Percentiles rank a stretch among this genome's conserved stretches.
Conservation (phyloP, 2,329 filamentous ascomycete species). For the Annulohypoxylon truncatum region DNA sequence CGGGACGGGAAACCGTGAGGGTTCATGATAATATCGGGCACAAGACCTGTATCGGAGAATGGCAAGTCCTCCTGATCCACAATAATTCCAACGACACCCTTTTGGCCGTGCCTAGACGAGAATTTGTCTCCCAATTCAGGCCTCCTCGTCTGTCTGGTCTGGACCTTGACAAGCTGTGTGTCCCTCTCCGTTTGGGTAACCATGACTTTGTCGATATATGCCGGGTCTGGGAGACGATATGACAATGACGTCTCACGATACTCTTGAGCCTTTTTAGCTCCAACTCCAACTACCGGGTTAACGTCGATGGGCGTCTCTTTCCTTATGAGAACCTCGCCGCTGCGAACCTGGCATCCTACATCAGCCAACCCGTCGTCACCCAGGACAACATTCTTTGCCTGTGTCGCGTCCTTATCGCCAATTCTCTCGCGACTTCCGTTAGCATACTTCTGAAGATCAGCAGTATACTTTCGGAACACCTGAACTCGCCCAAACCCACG, state of each 20-base stretch:
- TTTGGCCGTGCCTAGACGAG: slow-evolving; percentile 97
- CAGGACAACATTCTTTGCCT: slow-evolving; percentile 75
- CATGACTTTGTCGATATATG: slow-evolving; percentile 97
- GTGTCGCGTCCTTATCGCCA: slow-evolving; percentile 71
- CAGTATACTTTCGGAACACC: slow-evolving; percentile 94
- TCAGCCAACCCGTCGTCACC: slow-evolving; percentile 89
- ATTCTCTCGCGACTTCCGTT: slow-evolving; percentile 80
- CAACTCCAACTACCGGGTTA: slow-evolving; percentile 75
- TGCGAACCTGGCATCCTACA: slow-evolving; percentile 82
- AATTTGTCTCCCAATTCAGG: slow-evolving; percentile 99
- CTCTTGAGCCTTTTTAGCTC: slow-evolving; percentile 67
- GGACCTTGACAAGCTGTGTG: slow-evolving; percentile 88
- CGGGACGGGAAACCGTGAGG: slow-evolving; percentile 99
- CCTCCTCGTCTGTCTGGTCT: slow-evolving; percentile 93
- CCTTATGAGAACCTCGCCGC: slow-evolving; percentile 88
- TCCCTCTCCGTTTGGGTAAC: slow-evolving; percentile 90
- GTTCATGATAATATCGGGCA: slow-evolving; percentile 99
- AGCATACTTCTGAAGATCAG: slow-evolving; percentile 87
- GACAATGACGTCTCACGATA: slow-evolving; percentile 76
- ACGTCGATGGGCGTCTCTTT: slow-evolving; percentile 88
- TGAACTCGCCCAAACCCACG: slow-evolving; percentile 96
- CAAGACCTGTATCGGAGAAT: slow-evolving; percentile 89
- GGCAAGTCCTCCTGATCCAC: slow-evolving; percentile 97
- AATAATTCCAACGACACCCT: slow-evolving; percentile 97
- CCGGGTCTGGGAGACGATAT: slow-evolving; percentile 85